A percentile compares a stretch with the other conserved stretches of the same genome.
These are phyloP conservation scores for Jimgerdemannia flammicorona DNA, from an alignment of 192 early-diverging fungal species.

Conservation along the genomic window DNA sequence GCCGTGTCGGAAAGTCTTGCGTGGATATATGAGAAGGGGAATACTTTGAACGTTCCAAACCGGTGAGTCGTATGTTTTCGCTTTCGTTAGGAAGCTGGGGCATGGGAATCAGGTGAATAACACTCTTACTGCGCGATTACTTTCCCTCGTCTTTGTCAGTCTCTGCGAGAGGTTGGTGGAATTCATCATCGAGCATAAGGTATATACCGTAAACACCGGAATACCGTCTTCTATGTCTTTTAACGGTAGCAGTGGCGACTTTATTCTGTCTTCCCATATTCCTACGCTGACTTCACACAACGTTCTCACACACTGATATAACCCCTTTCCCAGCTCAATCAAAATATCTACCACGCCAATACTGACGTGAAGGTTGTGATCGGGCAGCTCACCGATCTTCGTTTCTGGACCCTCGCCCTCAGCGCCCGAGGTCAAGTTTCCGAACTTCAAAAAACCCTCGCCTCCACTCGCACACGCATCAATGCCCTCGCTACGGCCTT, in stretches of 20 bases:
- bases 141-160: neutral
- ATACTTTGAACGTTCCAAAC: neutral
- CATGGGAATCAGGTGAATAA: neutral
- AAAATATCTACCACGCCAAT: neutral
- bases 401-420: neutral
- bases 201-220: neutral
- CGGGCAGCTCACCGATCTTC: neutral
- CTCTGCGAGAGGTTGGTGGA: neutral
- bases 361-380: neutral
- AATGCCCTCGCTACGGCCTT: neutral
- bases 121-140: neutral
- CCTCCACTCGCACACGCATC: neutral
- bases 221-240: neutral
- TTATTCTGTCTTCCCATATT: no score
- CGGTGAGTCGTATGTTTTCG: neutral
- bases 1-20: neutral
- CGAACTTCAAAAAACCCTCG: neutral
- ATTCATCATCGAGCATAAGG: neutral
- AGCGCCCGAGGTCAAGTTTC: neutral
- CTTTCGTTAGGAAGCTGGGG: neutral
- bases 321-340: no score
- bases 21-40: neutral
- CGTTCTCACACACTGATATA: no score
- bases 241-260: no score
- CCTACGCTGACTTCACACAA: no score